phyloP scores from a whole-genome alignment of 176 grass and related monocot species.

The Avena insularis region DNA sequence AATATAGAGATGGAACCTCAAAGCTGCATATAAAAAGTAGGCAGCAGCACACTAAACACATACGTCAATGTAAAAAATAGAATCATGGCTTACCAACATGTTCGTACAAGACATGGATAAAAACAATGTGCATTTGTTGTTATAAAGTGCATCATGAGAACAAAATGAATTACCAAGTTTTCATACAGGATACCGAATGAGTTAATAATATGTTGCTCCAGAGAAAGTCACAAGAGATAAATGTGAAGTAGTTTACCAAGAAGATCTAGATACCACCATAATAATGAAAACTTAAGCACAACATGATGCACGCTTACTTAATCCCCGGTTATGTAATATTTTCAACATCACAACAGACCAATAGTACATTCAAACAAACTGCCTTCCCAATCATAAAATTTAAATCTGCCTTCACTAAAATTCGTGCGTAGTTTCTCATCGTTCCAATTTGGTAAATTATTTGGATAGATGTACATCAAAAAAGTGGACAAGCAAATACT shows the following conservation, averaged over 20 bases:
- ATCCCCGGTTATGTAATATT: conserved; percentile 1
- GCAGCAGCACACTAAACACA: neutral
- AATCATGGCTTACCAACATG: neutral
- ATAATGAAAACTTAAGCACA: neutral
- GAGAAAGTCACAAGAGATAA: neutral
- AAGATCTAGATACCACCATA: neutral
- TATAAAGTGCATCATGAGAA: neutral
- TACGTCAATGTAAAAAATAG: neutral
- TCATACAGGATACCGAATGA: neutral
- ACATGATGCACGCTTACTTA: neutral
- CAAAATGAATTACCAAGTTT: neutral
- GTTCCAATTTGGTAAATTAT: neutral
- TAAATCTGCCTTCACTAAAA: neutral
- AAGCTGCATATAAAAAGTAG: neutral
- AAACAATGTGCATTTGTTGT: neutral
- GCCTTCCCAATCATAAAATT: neutral
- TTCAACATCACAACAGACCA: neutral
- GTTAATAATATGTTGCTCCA: neutral
- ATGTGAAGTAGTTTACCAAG: neutral
- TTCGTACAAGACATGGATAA: neutral
- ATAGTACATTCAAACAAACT: neutral
- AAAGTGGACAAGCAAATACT: neutral
- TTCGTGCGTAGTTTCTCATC: neutral
- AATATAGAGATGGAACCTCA: neutral
- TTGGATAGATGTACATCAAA: neutral